Evolutionary conservation across 805 yeast genomes (phyloP), one percentile per base, ranked within the genome.

Genomic region (Wickerhamiella bombiphila): DNA sequence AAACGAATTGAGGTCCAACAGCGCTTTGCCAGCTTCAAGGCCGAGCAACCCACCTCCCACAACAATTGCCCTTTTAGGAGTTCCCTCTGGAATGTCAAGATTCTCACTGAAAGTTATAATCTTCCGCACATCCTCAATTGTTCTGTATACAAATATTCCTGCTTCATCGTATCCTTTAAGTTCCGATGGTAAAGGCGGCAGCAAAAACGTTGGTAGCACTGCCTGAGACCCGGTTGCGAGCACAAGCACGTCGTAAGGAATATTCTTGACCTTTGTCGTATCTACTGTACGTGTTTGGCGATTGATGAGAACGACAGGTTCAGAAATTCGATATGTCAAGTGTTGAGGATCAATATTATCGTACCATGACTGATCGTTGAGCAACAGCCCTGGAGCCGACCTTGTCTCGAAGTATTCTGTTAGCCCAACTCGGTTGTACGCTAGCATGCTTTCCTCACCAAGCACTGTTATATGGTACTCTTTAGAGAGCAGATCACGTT

Each of bases 11-110:
- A 59, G 53, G 37, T 59, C 63, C 9, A 47, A 43, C 15, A 59
- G 42, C 3, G 63, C 63, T 38, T 59, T 58, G 14, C 61, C 63
- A 14, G 64, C 64, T 38, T 59, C 63, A 16, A 59, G 42, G 7
- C 61, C 61, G 13, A 56, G 41, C 2, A 57, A 42, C 5, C 61
- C 61, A 36, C 61, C 61, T 22, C 58, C 63, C 31, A 56, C 59
- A 30, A 56, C 59, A 17, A 56, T 45, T 2, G 60, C 60, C 15
- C 52, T 42, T 32, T 49, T 48, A 3, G 30, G 30, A 15, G 21
- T 15, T 11, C 28, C 40, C 13, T 40, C 40, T 5, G 35, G 16
- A 8, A 40, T 31, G 5, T 29, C 32, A 15, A 26, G 22, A 5
- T 29, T 18, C 2, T 48, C 52, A 32, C 55, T 41, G 36, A 49